Percentiles rank a stretch among this genome's conserved stretches.
phyloP scores from a whole-genome alignment of 1,284 basidiomycete genomes.

The Lentinus polychrous region DNA sequence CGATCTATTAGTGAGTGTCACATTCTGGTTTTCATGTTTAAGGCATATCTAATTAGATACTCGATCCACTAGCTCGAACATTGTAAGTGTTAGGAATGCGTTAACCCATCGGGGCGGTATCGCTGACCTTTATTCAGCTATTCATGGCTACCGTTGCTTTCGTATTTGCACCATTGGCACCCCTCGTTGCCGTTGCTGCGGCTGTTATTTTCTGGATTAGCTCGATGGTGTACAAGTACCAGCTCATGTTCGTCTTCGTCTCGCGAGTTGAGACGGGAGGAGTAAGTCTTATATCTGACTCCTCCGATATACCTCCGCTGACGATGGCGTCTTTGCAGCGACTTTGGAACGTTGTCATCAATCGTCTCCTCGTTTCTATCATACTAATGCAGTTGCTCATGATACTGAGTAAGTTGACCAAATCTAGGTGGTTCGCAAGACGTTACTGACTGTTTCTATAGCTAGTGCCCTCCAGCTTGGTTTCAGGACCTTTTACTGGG shows the following conservation, averaged over 20 bases:
- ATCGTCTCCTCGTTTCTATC: conserved; percentile 71
- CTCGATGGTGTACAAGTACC: conserved; percentile 84
- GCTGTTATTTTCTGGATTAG: conserved; percentile 80
- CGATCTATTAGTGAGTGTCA: conserved; percentile 74
- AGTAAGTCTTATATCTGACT: conserved; percentile 36
- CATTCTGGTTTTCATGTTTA: neutral
- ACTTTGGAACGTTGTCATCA: conserved; percentile 88
- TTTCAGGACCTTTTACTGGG: conserved; percentile 68
- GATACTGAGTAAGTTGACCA: conserved; percentile 65
- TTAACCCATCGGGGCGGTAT: neutral
- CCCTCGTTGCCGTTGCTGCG: conserved; percentile 74
- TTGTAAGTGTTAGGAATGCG: conserved; percentile 32
- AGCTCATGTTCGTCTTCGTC: conserved; percentile 89
- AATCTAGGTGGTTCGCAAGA: neutral
- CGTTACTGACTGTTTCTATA: conserved; percentile 24
- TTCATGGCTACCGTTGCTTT: conserved; percentile 86
- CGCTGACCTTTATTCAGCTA: conserved; percentile 35
- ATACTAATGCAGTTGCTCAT: conserved; percentile 83
- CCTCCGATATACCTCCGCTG: conserved; percentile 3
- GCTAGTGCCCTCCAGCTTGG: conserved; percentile 82
- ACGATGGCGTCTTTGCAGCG: conserved; percentile 41
- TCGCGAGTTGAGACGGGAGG: conserved; percentile 89
- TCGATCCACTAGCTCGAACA: conserved; percentile 45
- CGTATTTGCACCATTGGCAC: conserved; percentile 89
- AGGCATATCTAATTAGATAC: neutral